These are phyloP conservation scores for Filosporella fistucella DNA, from an alignment of 495 filamentous ascomycete species.

Conservation along the genomic window DNA sequence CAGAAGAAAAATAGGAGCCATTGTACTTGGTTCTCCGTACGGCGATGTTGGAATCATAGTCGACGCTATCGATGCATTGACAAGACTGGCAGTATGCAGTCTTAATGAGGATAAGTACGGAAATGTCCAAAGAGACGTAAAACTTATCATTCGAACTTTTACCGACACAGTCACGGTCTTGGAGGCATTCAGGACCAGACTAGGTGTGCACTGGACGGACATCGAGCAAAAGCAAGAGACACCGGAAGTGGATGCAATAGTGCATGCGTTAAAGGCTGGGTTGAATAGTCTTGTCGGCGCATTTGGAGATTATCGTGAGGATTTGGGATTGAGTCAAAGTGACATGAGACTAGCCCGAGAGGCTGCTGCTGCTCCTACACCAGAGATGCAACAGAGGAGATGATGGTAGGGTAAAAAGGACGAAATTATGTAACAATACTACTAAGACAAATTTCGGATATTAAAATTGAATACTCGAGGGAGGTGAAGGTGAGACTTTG, in stretches of 20 bases:
- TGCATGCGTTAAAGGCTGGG: conserved; percentile 52
- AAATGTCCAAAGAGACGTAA: conserved; percentile 74
- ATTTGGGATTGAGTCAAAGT: conserved; percentile 56
- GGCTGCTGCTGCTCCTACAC: conserved; percentile 33
- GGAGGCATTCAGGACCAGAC: conserved; percentile 56
- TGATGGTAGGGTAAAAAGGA: background rate
- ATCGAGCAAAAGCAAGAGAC: conserved; percentile 40
- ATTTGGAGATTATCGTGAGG: conserved; percentile 66
- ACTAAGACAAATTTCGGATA: too few relatives aligned
- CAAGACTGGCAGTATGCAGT: conserved; percentile 62
- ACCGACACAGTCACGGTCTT: conserved; percentile 61
- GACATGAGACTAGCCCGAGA: conserved; percentile 70
- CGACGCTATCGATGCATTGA: conserved; percentile 67
- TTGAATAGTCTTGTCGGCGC: conserved; percentile 56
- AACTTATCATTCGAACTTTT: conserved; percentile 65
- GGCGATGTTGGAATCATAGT: conserved; percentile 59
- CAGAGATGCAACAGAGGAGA: conserved; percentile 11
- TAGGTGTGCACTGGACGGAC: conserved; percentile 82
- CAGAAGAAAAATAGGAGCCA: conserved; percentile 49
- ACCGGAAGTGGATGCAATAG: conserved; percentile 59
- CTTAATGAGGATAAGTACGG: conserved; percentile 84
- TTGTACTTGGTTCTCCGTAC: conserved; percentile 66
- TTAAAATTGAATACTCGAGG: too few relatives aligned
- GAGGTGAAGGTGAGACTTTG: too few relatives aligned
- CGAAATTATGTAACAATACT: background rate